Evolutionary conservation across 176 grass and related monocot species (phyloP).

Genomic region (Aegilops bicornis): DNA sequence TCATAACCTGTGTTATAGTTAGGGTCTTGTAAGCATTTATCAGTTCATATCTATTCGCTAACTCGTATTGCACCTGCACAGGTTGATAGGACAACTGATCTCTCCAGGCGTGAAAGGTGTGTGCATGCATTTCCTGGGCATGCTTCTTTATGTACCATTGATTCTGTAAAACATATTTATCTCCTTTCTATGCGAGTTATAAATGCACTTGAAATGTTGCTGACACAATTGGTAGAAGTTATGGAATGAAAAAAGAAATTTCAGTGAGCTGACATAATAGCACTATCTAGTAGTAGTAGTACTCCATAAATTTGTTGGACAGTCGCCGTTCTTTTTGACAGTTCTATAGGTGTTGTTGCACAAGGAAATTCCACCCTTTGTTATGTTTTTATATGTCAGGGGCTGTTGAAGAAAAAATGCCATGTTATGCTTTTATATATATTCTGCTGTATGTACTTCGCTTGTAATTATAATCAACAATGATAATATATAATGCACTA

Average conservation of each 20-base stretch:
- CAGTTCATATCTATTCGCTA: not conserved
- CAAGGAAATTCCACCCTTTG: not conserved
- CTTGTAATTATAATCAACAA: not conserved
- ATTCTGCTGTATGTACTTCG: no score
- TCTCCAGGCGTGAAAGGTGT: conserved; percentile 90
- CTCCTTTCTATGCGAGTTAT: not conserved
- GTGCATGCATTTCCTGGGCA: not conserved
- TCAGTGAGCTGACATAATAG: not conserved
- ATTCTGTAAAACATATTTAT: not conserved
- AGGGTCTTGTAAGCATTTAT: not conserved
- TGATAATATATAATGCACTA: not conserved
- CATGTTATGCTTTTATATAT: not conserved
- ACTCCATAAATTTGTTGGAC: not conserved
- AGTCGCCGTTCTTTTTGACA: not conserved
- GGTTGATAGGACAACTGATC: conserved; percentile 62
- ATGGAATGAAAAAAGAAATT: not conserved
- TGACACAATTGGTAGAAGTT: not conserved
- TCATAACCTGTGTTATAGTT: not conserved
- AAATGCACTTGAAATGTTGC: not conserved
- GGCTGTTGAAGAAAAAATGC: not conserved
- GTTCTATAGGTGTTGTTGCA: not conserved
- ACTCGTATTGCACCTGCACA: conserved; percentile 34
- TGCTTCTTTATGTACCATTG: not conserved
- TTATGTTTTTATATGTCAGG: not conserved
- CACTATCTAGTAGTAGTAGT: not conserved